Conservation (phyloP, 768 basidiomycete genomes). For the Suillus decipiens region DNA sequence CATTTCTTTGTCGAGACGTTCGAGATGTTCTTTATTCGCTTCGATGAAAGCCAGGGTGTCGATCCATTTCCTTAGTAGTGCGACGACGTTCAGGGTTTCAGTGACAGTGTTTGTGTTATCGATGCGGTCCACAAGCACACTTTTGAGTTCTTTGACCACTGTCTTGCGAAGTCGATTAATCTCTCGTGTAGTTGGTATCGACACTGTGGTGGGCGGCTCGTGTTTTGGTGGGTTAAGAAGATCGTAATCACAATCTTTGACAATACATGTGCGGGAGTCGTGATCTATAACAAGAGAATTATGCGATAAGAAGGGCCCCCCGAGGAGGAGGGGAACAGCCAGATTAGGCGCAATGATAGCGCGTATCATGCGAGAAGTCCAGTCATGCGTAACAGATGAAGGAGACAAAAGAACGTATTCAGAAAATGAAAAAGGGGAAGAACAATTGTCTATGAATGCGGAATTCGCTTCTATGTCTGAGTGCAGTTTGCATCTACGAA, state of each 20-base stretch:
- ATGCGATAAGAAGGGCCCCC: neutral
- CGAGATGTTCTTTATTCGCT: neutral
- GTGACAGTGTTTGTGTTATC: neutral
- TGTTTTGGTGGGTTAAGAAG: slow-evolving; percentile 4
- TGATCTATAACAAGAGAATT: slow-evolving; percentile 12
- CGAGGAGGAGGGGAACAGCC: neutral
- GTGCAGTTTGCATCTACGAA: neutral
- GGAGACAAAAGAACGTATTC: neutral
- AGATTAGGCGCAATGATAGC: neutral
- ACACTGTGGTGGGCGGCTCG: no score
- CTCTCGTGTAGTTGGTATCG: no score
- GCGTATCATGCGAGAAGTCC: neutral
- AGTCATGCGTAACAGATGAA: neutral
- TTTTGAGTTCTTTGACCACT: accelerated
- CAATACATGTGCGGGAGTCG: neutral
- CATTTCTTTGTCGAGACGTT: neutral
- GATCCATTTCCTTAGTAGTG: neutral
- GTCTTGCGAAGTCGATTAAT: neutral
- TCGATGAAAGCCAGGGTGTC: neutral
- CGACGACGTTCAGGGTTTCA: neutral
- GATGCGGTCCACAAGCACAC: accelerated
- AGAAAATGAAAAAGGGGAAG: neutral
- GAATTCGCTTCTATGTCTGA: neutral
- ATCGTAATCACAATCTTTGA: slow-evolving; percentile 11
- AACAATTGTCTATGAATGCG: neutral